phyloP scores from a whole-genome alignment of 305 asterid species.

The Fraxinus nigra region DNA sequence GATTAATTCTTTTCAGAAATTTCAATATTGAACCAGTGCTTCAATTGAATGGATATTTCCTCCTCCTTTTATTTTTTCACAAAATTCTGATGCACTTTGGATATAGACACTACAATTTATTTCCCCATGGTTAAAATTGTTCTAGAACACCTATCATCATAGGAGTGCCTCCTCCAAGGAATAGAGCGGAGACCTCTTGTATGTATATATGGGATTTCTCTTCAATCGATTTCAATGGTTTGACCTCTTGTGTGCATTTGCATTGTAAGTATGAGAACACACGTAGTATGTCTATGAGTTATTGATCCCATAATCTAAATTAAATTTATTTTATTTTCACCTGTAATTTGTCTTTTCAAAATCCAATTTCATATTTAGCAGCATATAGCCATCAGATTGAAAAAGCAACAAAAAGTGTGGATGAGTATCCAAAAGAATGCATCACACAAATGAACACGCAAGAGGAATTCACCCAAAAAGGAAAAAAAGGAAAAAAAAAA shows the following conservation, averaged over 20 bases:
- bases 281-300: not conserved
- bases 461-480: not conserved
- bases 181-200: not conserved
- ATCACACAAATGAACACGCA: constrained; percentile 9
- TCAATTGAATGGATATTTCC: constrained; percentile 15
- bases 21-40: constrained; percentile 8
- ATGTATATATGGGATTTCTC: not conserved
- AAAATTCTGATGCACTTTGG: constrained; percentile 4
- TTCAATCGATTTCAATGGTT: not conserved
- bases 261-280: not conserved
- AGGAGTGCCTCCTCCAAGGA: not conserved
- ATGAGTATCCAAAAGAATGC: not conserved
- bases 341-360: constrained; percentile 4
- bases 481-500: not conserved
- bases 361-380: not conserved
- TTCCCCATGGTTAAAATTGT: not conserved
- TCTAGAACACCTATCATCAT: constrained; percentile 1
- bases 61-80: not conserved
- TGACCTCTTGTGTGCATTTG: not conserved
- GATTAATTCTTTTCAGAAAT: constrained; percentile 17
- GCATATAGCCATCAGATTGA: not conserved
- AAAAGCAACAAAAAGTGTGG: not conserved
- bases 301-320: not conserved
- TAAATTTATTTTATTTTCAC: constrained; percentile 6
- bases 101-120: not conserved